Evolutionary conservation across 2,329 filamentous ascomycete species (phyloP).

Genomic region (Conoideocrella luteorostrata): DNA sequence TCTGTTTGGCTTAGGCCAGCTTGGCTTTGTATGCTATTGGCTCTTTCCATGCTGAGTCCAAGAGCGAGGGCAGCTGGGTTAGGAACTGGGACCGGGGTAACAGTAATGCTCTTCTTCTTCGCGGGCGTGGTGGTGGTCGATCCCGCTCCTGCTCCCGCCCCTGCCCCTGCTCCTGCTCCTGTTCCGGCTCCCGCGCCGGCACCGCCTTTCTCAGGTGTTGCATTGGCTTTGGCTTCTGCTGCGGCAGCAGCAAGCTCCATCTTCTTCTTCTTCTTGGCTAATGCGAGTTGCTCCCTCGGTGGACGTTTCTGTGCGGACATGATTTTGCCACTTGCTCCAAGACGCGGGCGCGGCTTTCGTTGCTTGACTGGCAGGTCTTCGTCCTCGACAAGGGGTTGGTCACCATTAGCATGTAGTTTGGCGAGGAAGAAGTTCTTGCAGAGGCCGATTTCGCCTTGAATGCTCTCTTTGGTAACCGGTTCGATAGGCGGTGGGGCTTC

Average conservation of each 20-base stretch:
- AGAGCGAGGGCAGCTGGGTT: slow-evolving; percentile 35
- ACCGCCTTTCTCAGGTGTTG: slow-evolving; percentile 25
- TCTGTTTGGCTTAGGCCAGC: slow-evolving; percentile 58
- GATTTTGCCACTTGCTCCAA: slow-evolving; percentile 74
- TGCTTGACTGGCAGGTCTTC: slow-evolving; percentile 93
- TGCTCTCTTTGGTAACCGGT: slow-evolving; percentile 70
- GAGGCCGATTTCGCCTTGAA: slow-evolving; percentile 76
- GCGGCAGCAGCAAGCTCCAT: slow-evolving; percentile 49
- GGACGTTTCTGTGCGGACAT: slow-evolving; percentile 77
- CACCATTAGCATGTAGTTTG: slow-evolving; percentile 75
- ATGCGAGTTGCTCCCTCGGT: slow-evolving; percentile 72
- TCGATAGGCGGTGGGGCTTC: slow-evolving; percentile 63
- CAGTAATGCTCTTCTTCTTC: slow-evolving; percentile 46
- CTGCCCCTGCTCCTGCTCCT: slow-evolving; percentile 19
- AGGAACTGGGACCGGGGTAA: slow-evolving; percentile 29
- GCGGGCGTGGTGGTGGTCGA: slow-evolving; percentile 34
- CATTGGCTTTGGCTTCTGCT: slow-evolving; percentile 38
- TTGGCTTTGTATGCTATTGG: slow-evolving; percentile 51
- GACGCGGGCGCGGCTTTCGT: slow-evolving; percentile 61
- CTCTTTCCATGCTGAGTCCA: slow-evolving; percentile 49
- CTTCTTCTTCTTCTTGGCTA: slow-evolving; percentile 86
- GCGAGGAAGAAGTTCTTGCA: slow-evolving; percentile 87
- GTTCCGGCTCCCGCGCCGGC: slow-evolving; percentile 12
- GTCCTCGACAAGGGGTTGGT: slow-evolving; percentile 83
- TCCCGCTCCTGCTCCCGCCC: slow-evolving; percentile 12